These are phyloP conservation scores for Venturiaceae sp. DNA, from an alignment of 2,329 filamentous ascomycete genomes.

Conservation along the genomic window DNA sequence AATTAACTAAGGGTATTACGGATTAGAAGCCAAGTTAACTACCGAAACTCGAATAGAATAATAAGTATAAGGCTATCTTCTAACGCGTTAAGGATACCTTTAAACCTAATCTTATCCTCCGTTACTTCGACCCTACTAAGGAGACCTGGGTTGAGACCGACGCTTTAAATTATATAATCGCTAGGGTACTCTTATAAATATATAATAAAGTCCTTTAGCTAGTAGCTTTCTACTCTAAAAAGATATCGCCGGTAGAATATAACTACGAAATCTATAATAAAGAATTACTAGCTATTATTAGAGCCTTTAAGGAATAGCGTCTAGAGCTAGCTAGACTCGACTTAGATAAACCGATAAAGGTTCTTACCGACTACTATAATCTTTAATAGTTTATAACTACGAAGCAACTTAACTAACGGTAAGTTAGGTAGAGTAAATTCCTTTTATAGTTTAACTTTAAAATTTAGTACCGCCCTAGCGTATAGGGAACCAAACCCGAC, in stretches of 20 bases:
- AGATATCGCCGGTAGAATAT: conserved; percentile 13
- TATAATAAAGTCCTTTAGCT: conserved; percentile 8
- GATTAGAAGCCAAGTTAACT: not conserved
- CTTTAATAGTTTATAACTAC: conserved; percentile 21
- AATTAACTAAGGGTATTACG: conserved; percentile 8
- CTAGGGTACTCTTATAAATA: conserved; percentile 7
- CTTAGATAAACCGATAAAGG: not conserved
- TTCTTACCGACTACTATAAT: conserved; percentile 19
- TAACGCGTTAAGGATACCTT: conserved; percentile 11
- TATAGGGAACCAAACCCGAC: not conserved
- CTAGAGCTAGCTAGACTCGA: conserved; percentile 12
- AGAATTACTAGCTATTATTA: conserved; percentile 22
- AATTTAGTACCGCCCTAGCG: not conserved
- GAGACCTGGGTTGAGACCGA: conserved; percentile 13
- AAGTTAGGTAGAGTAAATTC: not conserved
- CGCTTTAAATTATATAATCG: conserved; percentile 10
- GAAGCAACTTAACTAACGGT: conserved; percentile 16
- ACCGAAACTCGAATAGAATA: not conserved
- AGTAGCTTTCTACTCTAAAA: conserved; percentile 15
- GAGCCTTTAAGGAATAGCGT: conserved; percentile 16
- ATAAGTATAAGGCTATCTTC: not conserved
- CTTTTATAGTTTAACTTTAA: not conserved
- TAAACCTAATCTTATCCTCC: conserved; percentile 11
- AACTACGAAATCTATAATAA: conserved; percentile 26
- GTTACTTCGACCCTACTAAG: conserved; percentile 12